Conservation (phyloP, 2,329 filamentous ascomycete species). For the Teratosphaeriaceae sp. region DNA sequence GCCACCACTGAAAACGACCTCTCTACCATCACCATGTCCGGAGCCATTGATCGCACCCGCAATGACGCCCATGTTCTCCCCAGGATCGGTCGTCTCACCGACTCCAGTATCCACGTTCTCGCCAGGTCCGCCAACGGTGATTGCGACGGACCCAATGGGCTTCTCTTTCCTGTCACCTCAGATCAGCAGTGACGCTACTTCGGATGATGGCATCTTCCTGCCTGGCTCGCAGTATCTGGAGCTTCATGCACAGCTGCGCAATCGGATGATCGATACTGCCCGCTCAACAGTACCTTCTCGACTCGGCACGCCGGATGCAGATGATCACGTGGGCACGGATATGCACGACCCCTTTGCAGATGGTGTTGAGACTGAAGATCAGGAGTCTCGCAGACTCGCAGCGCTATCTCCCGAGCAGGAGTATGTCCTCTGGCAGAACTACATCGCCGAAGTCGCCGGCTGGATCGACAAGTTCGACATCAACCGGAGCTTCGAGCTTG, state of each 20-base stretch:
- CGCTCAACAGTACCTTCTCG: conserved; percentile 23
- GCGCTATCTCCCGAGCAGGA: conserved; percentile 24
- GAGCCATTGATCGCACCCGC: too few relatives aligned
- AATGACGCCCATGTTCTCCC: background rate
- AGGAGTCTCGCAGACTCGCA: conserved; percentile 20
- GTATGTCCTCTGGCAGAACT: conserved; percentile 33
- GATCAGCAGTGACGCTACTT: conserved; percentile 22
- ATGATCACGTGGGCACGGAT: background rate
- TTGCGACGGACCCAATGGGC: background rate
- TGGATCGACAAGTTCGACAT: conserved; percentile 55
- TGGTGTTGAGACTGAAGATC: conserved; percentile 9
- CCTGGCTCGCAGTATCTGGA: conserved; percentile 27
- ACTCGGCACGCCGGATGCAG: conserved; percentile 18
- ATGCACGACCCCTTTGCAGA: background rate
- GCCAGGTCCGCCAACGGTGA: background rate
- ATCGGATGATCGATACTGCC: conserved; percentile 26
- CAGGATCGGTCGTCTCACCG: background rate
- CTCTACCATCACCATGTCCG: too few relatives aligned
- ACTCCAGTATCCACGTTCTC: background rate
- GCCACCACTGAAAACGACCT: too few relatives aligned
- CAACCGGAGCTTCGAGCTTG: conserved; percentile 46
- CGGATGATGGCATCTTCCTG: conserved; percentile 28
- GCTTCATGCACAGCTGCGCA: conserved; percentile 24
- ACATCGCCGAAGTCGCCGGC: conserved; percentile 47
- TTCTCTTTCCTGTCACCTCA: conserved; percentile 18